Evolutionary conservation across 176 grass and related monocot genomes (phyloP), one percentile per base, ranked within the genome.

Genomic region (Pontederia paniculata): DNA sequence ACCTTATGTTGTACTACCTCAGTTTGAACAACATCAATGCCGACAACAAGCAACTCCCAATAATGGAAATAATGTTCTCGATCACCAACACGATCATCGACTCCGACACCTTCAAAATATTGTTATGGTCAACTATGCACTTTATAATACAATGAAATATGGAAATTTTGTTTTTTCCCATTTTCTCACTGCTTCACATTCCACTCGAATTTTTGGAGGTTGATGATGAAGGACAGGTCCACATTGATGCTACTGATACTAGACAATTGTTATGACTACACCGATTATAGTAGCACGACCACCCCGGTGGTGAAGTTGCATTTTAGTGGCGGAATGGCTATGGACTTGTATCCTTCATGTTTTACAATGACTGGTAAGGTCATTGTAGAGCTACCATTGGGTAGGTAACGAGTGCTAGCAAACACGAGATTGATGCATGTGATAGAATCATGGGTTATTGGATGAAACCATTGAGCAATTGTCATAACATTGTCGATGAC

Each of bases 241-340:
- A 78, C 81, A 8, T 72, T 65, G 12, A 58, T 48, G 9, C 48
- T 80, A 48, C 85, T 78, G 42, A 89, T 85, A 80, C 76, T 89
- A 2, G 81, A 89, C 76, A 86, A 78, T 42, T 95, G 89, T 70
- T 95, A 89, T 66, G 69, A 95, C 83, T 77, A 89, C 31, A 95
- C 69, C 1, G 76, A 66, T 2, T 12, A 21, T 11, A 9, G 11
- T 17, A 12, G 12, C 2, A 41, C 44, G 41, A 12, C 1, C 0
- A 19, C 20, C 7, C 58, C 58, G 15, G 12, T 0, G 37, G 58
- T 60, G 41, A 16, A 28, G n/a, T n/a, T 60, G 41, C 41, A 45
- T 5, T 37, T 60, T 8, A 0, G 15, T n/a, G n/a, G 58, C 17
- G 42, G 44, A 2, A 1, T 21, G 17, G 16, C 8, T 0, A 15